phyloP scores from a whole-genome alignment of 805 yeast species.

The Metschnikowia orientalis region DNA sequence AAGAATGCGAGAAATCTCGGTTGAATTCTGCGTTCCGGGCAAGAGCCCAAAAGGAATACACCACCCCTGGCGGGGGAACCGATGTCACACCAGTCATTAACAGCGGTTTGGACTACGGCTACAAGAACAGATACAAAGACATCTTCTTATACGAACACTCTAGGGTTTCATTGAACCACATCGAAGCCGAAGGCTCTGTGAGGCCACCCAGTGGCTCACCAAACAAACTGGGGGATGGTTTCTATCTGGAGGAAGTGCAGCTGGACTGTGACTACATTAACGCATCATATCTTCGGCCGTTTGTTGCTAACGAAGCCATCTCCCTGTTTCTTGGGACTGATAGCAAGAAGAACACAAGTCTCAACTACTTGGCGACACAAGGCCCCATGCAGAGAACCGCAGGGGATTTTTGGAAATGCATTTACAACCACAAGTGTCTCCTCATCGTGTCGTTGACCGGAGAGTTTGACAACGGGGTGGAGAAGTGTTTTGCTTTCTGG shows the following conservation, averaged over 20 bases:
- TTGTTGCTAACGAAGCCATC: constrained; percentile 1
- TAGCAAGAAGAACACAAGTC: not conserved
- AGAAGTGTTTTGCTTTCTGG: constrained; percentile 83
- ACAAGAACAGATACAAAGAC: constrained; percentile 20
- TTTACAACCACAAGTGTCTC: constrained; percentile 57
- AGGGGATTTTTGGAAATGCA: constrained; percentile 82
- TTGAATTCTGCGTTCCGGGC: constrained; percentile 35
- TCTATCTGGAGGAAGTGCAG: constrained; percentile 7
- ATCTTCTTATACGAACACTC: constrained; percentile 19
- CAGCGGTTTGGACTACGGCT: constrained; percentile 30
- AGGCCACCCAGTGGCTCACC: not conserved
- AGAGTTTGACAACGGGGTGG: constrained; percentile 69
- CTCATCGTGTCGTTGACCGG: constrained; percentile 73
- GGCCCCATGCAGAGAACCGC: constrained; percentile 78
- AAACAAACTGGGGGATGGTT: not conserved
- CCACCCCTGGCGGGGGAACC: constrained; percentile 16
- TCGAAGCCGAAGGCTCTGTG: not conserved
- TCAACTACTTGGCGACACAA: constrained; percentile 72
- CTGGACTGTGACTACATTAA: constrained; percentile 63
- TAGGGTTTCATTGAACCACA: constrained; percentile 14
- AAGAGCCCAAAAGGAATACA: constrained; percentile 4
- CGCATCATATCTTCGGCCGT: constrained; percentile 61
- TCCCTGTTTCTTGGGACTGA: not conserved
- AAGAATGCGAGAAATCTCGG: constrained; percentile 64
- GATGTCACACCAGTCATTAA: constrained; percentile 44